phyloP scores from a whole-genome alignment of 768 basidiomycete genomes.

The Cystofilobasidium bisporidii region DNA sequence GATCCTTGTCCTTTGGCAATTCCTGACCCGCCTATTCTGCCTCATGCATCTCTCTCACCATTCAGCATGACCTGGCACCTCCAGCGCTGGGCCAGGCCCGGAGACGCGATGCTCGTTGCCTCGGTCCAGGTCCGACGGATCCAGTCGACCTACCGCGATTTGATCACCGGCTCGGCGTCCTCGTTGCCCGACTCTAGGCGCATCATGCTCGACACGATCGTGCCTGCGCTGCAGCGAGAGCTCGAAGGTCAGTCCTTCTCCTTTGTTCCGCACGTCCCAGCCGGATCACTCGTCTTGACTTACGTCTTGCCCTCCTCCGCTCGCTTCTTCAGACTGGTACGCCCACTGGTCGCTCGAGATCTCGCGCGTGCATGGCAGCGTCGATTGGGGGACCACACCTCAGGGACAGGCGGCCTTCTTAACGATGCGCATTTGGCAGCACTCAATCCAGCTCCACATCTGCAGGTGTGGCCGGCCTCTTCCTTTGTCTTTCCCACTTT shows the following conservation, averaged over 20 bases:
- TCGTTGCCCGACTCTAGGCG: background rate
- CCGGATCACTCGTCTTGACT: too few species aligned
- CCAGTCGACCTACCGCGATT: background rate
- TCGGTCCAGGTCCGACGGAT: background rate
- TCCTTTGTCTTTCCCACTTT: too few species aligned
- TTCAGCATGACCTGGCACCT: conserved; percentile 5
- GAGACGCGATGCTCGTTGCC: conserved; percentile 4
- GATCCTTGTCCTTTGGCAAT: background rate
- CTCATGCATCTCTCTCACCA: background rate
- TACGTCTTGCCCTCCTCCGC: too few species aligned
- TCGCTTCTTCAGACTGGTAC: background rate
- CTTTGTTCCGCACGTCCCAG: too few species aligned
- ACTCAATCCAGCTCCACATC: conserved; percentile 10
- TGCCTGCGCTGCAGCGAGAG: background rate
- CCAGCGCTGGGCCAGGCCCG: background rate
- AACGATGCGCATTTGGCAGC: conserved; percentile 1
- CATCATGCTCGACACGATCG: background rate
- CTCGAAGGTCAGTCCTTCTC: background rate
- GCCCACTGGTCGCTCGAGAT: background rate
- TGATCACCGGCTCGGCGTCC: background rate
- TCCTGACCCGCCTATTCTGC: background rate
- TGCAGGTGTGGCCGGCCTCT: too few species aligned
- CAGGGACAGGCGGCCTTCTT: background rate
- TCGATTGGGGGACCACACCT: background rate
- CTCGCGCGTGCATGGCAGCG: background rate